Conservation (phyloP, 768 basidiomycete genomes). For the Kockovaella imperatae region DNA sequence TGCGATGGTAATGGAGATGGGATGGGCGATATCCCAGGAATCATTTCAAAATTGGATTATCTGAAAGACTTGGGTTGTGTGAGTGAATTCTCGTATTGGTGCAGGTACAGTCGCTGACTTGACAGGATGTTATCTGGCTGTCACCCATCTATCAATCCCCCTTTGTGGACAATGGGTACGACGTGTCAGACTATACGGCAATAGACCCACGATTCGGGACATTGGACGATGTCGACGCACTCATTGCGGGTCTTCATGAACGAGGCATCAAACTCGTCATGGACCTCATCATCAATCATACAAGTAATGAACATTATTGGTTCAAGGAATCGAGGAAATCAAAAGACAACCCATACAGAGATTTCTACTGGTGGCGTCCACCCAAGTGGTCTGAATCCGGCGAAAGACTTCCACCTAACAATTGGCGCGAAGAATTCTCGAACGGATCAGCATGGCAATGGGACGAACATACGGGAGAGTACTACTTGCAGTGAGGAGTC, state of each 20-base stretch:
- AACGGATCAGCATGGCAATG: conserved; percentile 59
- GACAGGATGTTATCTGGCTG: not conserved
- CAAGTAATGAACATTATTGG: conserved; percentile 49
- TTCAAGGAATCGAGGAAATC: conserved; percentile 16
- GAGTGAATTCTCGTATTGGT: not conserved
- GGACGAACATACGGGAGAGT: conserved; percentile 58
- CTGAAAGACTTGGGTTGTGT: conserved; percentile 54
- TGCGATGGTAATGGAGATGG: conserved; percentile 57
- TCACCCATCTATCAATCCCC: not conserved
- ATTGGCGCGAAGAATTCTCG: conserved; percentile 51
- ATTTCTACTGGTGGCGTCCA: conserved; percentile 70
- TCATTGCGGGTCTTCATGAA: conserved; percentile 48
- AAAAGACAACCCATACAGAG: conserved; percentile 52
- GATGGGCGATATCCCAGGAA: conserved; percentile 61
- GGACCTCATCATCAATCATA: conserved; percentile 70
- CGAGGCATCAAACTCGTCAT: conserved; percentile 66
- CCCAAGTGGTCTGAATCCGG: conserved; percentile 53
- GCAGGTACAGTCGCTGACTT: not conserved
- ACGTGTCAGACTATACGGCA: conserved; percentile 56
- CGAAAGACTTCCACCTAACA: conserved; percentile 58
- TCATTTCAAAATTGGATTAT: conserved; percentile 58
- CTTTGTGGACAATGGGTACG: conserved; percentile 57
- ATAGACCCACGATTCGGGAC: conserved; percentile 47
- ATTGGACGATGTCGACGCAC: conserved; percentile 46
- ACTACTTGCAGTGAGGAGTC: conserved; percentile 47